Conservation (phyloP, 1,284 basidiomycete genomes). For the Coniferiporia sulphurascens region DNA sequence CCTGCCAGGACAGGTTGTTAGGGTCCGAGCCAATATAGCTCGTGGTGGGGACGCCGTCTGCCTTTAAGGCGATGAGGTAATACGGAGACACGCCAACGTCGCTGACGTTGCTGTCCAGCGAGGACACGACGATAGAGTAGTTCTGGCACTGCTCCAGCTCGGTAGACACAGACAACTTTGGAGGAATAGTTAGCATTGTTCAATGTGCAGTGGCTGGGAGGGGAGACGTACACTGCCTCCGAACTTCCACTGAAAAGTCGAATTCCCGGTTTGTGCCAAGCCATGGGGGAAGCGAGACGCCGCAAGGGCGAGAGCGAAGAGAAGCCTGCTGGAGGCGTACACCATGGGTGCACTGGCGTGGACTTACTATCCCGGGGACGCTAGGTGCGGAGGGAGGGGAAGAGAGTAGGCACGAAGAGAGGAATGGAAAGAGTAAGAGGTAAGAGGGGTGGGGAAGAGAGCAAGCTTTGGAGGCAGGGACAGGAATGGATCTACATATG, state of each 20-base stretch:
- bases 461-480: neutral
- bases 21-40: conserved; percentile 36
- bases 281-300: neutral
- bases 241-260: neutral
- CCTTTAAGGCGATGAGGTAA: conserved; percentile 44
- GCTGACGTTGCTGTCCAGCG: neutral
- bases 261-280: neutral
- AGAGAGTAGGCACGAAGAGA: neutral
- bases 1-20: conserved; percentile 37
- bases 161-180: conserved; percentile 7
- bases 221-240: neutral
- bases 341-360: too few species aligned
- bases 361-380: too few species aligned
- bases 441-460: too few species aligned
- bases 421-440: too few species aligned
- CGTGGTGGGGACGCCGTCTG: conserved; percentile 37
- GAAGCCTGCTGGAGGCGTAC: neutral
- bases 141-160: conserved; percentile 2
- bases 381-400: too few species aligned
- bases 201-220: neutral
- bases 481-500: neutral
- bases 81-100: conserved; percentile 38
- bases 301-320: neutral
- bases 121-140: neutral
- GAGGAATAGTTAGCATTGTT: neutral